Evolutionary conservation across 1,284 basidiomycete species (phyloP).

Genomic region (Caloboletus firmus): DNA sequence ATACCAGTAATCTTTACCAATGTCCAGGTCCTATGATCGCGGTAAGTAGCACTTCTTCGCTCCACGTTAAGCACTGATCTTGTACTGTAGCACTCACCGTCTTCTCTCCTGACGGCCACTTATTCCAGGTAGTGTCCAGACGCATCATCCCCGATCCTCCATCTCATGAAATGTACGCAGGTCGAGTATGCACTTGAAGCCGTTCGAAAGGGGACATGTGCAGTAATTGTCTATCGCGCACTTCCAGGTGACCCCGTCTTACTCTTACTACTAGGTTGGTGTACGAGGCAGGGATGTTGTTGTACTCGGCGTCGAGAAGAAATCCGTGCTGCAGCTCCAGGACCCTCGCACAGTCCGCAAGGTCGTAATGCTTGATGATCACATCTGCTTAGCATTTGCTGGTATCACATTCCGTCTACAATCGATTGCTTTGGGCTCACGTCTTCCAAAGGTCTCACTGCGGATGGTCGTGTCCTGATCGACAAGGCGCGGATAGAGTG

Average conservation of each 20-base stretch:
- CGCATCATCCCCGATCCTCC: constrained; percentile 20
- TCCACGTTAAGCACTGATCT: constrained; percentile 11
- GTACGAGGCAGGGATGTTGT: constrained; percentile 94
- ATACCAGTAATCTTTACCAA: constrained; percentile 11
- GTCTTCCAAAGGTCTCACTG: constrained; percentile 76
- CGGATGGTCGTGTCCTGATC: constrained; percentile 96
- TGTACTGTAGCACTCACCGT: constrained; percentile 75
- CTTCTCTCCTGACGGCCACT: constrained; percentile 92
- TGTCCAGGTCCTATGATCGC: constrained; percentile 40
- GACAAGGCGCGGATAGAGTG: constrained; percentile 98
- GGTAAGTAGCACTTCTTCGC: constrained; percentile 19
- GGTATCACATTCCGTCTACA: constrained; percentile 52
- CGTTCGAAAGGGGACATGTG: constrained; percentile 96
- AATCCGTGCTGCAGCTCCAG: constrained; percentile 95
- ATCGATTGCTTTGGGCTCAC: constrained; percentile 11
- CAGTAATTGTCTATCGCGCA: constrained; percentile 53
- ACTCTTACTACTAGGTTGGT: constrained; percentile 67
- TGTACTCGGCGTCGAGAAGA: constrained; percentile 98
- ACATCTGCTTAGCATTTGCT: constrained; percentile 96
- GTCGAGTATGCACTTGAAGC: constrained; percentile 99
- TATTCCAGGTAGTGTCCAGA: constrained; percentile 72
- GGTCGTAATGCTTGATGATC: constrained; percentile 98
- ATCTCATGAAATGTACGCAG: constrained; percentile 44
- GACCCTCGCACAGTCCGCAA: constrained; percentile 97
- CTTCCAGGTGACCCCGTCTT: constrained; percentile 1